phyloP scores from a whole-genome alignment of 768 basidiomycete genomes.

The Asterophora parasitica region DNA sequence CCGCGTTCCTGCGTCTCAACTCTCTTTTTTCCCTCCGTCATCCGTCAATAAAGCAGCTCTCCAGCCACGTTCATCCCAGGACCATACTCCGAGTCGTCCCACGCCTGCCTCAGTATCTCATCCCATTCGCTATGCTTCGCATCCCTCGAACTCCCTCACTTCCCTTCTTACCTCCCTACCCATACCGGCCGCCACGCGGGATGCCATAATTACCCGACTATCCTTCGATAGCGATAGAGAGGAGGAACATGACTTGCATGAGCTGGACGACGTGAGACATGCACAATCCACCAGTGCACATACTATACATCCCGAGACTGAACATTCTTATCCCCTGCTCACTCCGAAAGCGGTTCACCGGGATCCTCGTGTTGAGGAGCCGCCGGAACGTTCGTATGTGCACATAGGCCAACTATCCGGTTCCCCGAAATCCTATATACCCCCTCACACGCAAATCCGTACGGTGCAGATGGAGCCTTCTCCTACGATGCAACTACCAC shows the following conservation, averaged over 20 bases:
- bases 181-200: slow-evolving; percentile 48
- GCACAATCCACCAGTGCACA: slow-evolving; percentile 3
- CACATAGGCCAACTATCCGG: slow-evolving; percentile 30
- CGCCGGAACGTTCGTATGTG: not conserved
- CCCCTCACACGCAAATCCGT: slow-evolving; percentile 32
- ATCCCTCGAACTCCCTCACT: slow-evolving; percentile 33
- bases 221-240: slow-evolving; percentile 47
- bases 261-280: slow-evolving; percentile 37
- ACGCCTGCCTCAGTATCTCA: slow-evolving; percentile 11
- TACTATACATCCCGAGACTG: not conserved
- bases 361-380: not conserved
- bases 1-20: slow-evolving; percentile 44
- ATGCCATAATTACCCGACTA: slow-evolving; percentile 49
- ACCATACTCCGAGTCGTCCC: slow-evolving; percentile 12
- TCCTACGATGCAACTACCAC: slow-evolving; percentile 46
- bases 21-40: slow-evolving; percentile 54
- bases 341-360: slow-evolving; percentile 15
- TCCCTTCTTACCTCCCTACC: slow-evolving; percentile 44
- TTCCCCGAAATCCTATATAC: slow-evolving; percentile 27
- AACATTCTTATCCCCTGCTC: slow-evolving; percentile 2
- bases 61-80: slow-evolving; percentile 7
- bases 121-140: slow-evolving; percentile 25
- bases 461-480: slow-evolving; percentile 54
- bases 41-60: slow-evolving; percentile 18
- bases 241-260: slow-evolving; percentile 32